A percentile compares a stretch with the other conserved stretches of the same genome.
phyloP scores from a whole-genome alignment of 352 stramenopile genomes.

The Aphanomyces invadans region DNA sequence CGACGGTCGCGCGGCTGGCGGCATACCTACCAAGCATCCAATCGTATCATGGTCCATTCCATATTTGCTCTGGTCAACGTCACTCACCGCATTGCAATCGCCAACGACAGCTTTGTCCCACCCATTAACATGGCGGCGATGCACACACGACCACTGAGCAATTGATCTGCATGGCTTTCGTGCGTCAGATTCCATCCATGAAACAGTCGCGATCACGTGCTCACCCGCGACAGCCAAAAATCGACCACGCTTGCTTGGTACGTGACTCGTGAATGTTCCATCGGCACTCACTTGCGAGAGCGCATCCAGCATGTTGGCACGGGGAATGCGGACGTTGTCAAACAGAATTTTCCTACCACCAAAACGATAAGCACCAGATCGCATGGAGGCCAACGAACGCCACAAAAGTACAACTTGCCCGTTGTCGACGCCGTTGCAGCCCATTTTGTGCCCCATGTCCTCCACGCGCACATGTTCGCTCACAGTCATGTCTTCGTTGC shows the following conservation, averaged over 20 bases:
- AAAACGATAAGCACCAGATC: neutral
- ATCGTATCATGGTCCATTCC: no score
- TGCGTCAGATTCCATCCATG: no score
- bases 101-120: constrained; percentile 16
- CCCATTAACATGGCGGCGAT: constrained; percentile 25
- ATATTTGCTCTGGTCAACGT: neutral
- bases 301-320: constrained; percentile 49
- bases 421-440: constrained; percentile 89
- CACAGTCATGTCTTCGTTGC: constrained; percentile 28
- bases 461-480: constrained; percentile 36
- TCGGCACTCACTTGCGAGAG: constrained; percentile 26
- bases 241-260: constrained; percentile 19
- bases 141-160: constrained; percentile 23
- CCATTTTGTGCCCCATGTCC: constrained; percentile 90
- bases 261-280: constrained; percentile 13
- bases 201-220: no score
- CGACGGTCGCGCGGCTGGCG: constrained; percentile 17
- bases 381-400: neutral
- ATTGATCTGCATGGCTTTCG: constrained; percentile 16
- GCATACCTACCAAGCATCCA: neutral
- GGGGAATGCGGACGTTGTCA: constrained; percentile 79
- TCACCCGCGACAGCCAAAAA: constrained; percentile 19
- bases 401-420: no score
- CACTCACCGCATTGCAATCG: constrained; percentile 20
- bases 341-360: constrained; percentile 37